Percentiles rank a stretch among this genome's conserved stretches.
Conservation (phyloP, 495 filamentous ascomycete genomes). For the Haplographium delicatum region DNA sequence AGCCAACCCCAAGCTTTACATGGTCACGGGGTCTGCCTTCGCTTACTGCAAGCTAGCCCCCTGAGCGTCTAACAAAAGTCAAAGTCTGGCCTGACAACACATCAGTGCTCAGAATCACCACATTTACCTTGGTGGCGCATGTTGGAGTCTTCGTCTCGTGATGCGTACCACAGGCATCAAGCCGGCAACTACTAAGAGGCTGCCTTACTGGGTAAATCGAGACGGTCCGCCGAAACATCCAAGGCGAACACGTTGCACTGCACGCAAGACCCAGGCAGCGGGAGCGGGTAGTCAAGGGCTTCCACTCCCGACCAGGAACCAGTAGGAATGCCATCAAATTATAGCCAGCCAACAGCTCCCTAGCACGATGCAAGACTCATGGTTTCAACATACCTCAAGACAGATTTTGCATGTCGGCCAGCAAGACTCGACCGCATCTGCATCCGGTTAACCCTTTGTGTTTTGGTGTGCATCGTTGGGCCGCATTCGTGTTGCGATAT, state of each 20-base stretch:
- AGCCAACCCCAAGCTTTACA: too few relatives aligned
- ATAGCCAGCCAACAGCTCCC: slow-evolving; percentile 22
- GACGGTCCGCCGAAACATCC: slow-evolving; percentile 8
- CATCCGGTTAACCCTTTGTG: slow-evolving; percentile 27
- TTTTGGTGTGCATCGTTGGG: slow-evolving; percentile 30
- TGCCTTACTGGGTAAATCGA: too few relatives aligned
- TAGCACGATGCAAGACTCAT: slow-evolving; percentile 18
- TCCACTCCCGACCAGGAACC: slow-evolving; percentile 24
- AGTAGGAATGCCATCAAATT: slow-evolving; percentile 20
- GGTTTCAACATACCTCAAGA: slow-evolving; percentile 14
- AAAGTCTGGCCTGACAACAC: too few relatives aligned
- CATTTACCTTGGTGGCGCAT: too few relatives aligned
- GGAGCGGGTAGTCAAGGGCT: slow-evolving; percentile 9
- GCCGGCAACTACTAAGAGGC: too few relatives aligned
- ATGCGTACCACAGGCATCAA: too few relatives aligned
- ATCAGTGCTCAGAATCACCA: too few relatives aligned
- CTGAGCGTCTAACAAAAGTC: too few relatives aligned
- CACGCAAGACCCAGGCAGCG: slow-evolving; percentile 1
- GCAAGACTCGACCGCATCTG: slow-evolving; percentile 15
- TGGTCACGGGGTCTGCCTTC: too few relatives aligned
- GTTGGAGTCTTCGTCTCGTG: too few relatives aligned
- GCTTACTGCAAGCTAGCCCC: too few relatives aligned
- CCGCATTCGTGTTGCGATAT: slow-evolving; percentile 29
- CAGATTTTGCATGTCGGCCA: slow-evolving; percentile 9
- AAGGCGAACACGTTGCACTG: slow-evolving; percentile 26